Evolutionary conservation across 345 rosid genomes (phyloP).

Genomic region (Aquilaria sinensis): DNA sequence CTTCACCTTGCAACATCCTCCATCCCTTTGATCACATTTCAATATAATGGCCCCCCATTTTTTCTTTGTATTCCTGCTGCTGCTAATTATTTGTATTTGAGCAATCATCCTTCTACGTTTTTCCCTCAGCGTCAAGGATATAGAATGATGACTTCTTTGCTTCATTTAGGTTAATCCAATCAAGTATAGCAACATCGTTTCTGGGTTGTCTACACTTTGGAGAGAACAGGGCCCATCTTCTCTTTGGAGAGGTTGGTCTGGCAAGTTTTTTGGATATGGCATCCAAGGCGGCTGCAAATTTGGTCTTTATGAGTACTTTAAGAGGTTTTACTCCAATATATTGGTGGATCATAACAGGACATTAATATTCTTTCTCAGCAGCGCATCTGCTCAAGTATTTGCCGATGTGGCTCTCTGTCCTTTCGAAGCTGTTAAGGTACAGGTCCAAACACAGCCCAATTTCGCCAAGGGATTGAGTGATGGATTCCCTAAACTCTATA

Average conservation of each 20-base stretch:
- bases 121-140: too few relatives aligned
- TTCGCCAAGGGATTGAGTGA: conserved; percentile 58
- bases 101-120: too few relatives aligned
- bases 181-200: conserved; percentile 44
- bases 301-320: conserved; percentile 66
- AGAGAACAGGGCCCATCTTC: conserved; percentile 63
- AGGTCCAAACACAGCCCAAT: conserved; percentile 51
- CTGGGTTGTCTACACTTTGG: conserved; percentile 51
- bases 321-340: conserved; percentile 41
- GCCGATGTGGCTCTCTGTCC: conserved; percentile 65
- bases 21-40: too few relatives aligned
- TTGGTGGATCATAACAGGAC: conserved; percentile 32
- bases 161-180: conserved; percentile 44
- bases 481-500: conserved; percentile 51
- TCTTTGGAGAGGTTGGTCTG: conserved; percentile 71
- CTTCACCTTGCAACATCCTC: too few relatives aligned
- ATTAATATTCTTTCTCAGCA: conserved; percentile 45
- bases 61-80: too few relatives aligned
- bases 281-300: conserved; percentile 66
- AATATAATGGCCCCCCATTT: too few relatives aligned
- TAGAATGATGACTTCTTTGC: too few relatives aligned
- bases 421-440: conserved; percentile 65
- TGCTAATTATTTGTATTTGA: too few relatives aligned
- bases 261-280: conserved; percentile 58
- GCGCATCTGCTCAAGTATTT: conserved; percentile 66